These are phyloP conservation scores for Bauhinia variegata DNA, from an alignment of 306 rosid species.

Conservation along the genomic window DNA sequence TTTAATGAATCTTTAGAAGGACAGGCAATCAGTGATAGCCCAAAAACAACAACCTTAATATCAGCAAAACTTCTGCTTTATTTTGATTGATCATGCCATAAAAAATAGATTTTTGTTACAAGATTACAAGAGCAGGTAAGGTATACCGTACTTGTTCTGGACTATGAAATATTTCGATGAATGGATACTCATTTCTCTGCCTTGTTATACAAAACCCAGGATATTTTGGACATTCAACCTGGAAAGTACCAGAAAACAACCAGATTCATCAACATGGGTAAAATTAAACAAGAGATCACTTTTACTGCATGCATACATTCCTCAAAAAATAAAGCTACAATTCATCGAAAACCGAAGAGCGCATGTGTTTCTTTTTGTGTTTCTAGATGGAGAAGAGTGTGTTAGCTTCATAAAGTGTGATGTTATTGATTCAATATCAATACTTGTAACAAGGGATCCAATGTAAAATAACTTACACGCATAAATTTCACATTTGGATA, in stretches of 20 bases:
- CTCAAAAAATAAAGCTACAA: conserved; percentile 5
- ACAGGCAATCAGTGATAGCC: conserved; percentile 11
- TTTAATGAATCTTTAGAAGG: conserved; percentile 13
- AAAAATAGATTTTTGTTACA: background rate
- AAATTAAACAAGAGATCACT: background rate
- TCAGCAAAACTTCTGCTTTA: background rate
- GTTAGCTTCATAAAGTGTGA: background rate
- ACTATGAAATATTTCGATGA: conserved; percentile 76
- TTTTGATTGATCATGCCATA: conserved; percentile 1
- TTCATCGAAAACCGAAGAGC: too few relatives aligned
- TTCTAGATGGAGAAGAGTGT: too few relatives aligned
- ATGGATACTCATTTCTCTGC: conserved; percentile 89
- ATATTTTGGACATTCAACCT: conserved; percentile 98
- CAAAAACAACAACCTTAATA: conserved; percentile 4
- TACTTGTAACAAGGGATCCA: background rate
- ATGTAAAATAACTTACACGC: conserved; percentile 50
- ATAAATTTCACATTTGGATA: conserved; percentile 60
- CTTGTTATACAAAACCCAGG: conserved; percentile 93
- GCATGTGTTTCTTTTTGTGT: too few relatives aligned
- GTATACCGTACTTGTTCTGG: conserved; percentile 69
- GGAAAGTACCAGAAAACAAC: conserved; percentile 43
- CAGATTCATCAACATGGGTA: background rate
- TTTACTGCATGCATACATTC: conserved; percentile 8
- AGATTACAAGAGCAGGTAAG: conserved; percentile 8
- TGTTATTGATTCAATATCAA: background rate